A percentile compares a stretch with the other conserved stretches of the same genome.
Evolutionary conservation across 148 eudicot genomes (phyloP).

Genomic region (Cornus kousa): DNA sequence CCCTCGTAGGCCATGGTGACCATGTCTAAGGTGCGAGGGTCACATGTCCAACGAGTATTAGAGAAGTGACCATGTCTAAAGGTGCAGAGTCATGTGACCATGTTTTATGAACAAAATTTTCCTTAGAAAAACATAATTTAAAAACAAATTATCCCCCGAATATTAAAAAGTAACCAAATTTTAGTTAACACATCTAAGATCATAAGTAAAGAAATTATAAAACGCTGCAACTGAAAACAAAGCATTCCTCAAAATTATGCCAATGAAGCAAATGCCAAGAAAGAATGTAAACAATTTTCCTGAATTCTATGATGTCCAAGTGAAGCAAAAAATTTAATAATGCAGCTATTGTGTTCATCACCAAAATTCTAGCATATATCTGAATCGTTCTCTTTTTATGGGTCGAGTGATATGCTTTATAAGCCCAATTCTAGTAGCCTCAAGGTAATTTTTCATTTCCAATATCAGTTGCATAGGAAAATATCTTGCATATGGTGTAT

Average conservation of each 20-base stretch:
- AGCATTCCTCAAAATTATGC: background rate
- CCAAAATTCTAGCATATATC: background rate
- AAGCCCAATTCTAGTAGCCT: background rate
- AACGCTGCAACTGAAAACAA: background rate
- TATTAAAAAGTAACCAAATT: background rate
- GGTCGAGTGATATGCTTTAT: background rate
- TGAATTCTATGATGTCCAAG: background rate
- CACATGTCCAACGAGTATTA: too few species aligned
- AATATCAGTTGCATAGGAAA: background rate
- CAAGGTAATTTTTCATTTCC: background rate
- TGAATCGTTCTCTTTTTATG: background rate
- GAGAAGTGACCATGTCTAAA: too few species aligned
- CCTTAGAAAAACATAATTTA: background rate
- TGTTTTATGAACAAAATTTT: background rate
- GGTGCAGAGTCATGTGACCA: too few species aligned
- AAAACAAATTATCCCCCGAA: background rate
- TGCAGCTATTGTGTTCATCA: background rate
- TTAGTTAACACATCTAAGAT: background rate
- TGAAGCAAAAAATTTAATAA: background rate
- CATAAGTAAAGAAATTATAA: background rate
- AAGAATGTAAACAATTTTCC: background rate
- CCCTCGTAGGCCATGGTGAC: background rate
- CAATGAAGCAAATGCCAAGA: background rate
- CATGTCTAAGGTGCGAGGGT: background rate
- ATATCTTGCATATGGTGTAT: background rate